A percentile compares a stretch with the other conserved stretches of the same genome.
Evolutionary conservation across 2,329 filamentous ascomycete genomes (phyloP).

Genomic region (Dactylellina haptotyla): DNA sequence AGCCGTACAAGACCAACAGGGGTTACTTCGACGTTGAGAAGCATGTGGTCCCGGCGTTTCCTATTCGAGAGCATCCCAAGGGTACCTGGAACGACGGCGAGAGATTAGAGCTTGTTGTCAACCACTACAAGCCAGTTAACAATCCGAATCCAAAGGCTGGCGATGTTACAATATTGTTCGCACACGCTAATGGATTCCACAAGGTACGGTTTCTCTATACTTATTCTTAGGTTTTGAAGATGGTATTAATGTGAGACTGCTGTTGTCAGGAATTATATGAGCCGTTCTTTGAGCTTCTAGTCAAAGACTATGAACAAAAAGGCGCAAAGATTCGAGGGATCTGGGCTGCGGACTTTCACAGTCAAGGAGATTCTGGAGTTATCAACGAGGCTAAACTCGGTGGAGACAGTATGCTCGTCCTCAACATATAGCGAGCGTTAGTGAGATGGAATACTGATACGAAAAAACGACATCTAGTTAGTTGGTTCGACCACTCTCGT

Average conservation of each 20-base stretch:
- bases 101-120: slow-evolving; percentile 76
- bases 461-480: slow-evolving; percentile 66
- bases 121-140: slow-evolving; percentile 84
- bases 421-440: background rate
- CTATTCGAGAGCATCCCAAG: slow-evolving; percentile 83
- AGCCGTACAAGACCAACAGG: slow-evolving; percentile 59
- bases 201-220: slow-evolving; percentile 68
- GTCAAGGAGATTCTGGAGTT: slow-evolving; percentile 81
- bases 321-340: slow-evolving; percentile 80
- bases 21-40: slow-evolving; percentile 73
- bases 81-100: slow-evolving; percentile 74
- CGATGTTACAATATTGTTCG: slow-evolving; percentile 84
- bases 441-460: background rate
- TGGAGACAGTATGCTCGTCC: slow-evolving; percentile 77
- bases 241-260: slow-evolving; percentile 9
- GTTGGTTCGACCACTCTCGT: slow-evolving; percentile 85
- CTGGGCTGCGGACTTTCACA: slow-evolving; percentile 89
- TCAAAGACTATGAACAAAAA: slow-evolving; percentile 67
- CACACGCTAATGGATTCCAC: slow-evolving; percentile 91
- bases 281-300: slow-evolving; percentile 86
- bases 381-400: slow-evolving; percentile 80
- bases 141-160: slow-evolving; percentile 75
- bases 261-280: slow-evolving; percentile 83
- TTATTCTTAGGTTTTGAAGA: background rate
- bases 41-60: slow-evolving; percentile 77